Evolutionary conservation across 148 eudicot genomes (phyloP).

Genomic region (Persicaria maculosa): DNA sequence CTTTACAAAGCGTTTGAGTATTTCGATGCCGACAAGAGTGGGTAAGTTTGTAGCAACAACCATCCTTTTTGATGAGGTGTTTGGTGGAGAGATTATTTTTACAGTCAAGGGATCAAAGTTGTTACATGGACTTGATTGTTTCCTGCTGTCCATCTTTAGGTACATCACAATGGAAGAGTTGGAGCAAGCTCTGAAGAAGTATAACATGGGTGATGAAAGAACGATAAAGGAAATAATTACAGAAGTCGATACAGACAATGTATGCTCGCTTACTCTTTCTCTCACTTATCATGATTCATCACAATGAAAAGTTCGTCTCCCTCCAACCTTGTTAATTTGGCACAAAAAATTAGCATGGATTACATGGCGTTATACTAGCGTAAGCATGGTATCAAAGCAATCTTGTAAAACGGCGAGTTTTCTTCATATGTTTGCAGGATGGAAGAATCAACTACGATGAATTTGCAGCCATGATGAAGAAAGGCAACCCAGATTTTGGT

Average conservation of each 20-base stretch:
- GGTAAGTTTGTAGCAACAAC: slow-evolving; percentile 40
- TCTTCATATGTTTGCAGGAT: slow-evolving; percentile 43
- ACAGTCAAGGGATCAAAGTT: background rate
- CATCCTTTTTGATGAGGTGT: background rate
- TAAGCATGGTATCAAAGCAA: background rate
- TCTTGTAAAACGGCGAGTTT: background rate
- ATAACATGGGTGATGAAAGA: slow-evolving; percentile 90
- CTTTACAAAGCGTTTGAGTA: slow-evolving; percentile 78
- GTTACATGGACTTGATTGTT: background rate
- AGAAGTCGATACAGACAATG: slow-evolving; percentile 91
- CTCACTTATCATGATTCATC: background rate
- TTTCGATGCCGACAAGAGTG: slow-evolving; percentile 94
- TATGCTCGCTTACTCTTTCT: slow-evolving; percentile 28
- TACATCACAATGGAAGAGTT: slow-evolving; percentile 86
- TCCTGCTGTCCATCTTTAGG: slow-evolving; percentile 30
- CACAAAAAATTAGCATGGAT: background rate
- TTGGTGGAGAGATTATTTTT: background rate
- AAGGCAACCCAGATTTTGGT: slow-evolving; percentile 74
- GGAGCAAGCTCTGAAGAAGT: slow-evolving; percentile 79
- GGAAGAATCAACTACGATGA: slow-evolving; percentile 91
- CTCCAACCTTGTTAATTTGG: background rate
- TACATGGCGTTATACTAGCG: too few species aligned
- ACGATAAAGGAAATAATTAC: slow-evolving; percentile 87
- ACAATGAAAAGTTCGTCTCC: background rate
- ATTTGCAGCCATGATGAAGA: slow-evolving; percentile 95